Conservation (phyloP, 129 eudicot genomes). For the Artemisia tridentata region DNA sequence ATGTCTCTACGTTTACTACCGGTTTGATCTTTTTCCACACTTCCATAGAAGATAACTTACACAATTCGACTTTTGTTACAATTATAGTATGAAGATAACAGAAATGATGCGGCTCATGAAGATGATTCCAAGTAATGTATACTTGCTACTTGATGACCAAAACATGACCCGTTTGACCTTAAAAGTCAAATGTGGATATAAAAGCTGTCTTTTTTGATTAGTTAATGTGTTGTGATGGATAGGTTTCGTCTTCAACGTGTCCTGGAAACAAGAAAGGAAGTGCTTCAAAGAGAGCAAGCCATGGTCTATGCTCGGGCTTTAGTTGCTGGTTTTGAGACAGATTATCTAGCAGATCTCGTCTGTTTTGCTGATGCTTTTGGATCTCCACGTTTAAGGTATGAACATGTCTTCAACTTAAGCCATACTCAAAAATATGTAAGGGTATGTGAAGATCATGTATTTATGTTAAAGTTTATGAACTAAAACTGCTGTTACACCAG, state of each 20-base stretch:
- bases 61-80: conserved; percentile 20
- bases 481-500: conserved; percentile 32
- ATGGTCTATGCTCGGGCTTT: conserved; percentile 93
- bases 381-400: conserved; percentile 79
- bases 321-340: conserved; percentile 77
- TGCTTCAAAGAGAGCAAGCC: conserved; percentile 85
- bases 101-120: conserved; percentile 42
- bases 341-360: conserved; percentile 56
- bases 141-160: neutral
- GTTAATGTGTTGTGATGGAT: neutral
- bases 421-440: conserved; percentile 13
- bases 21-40: conserved; percentile 10
- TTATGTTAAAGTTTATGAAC: neutral
- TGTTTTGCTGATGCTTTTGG: conserved; percentile 84
- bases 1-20: neutral
- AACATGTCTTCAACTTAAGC: neutral
- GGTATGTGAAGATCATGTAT: too few species aligned
- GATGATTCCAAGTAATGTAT: conserved; percentile 66
- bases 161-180: too few species aligned
- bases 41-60: conserved; percentile 22
- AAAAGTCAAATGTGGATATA: too few species aligned
- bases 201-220: too few species aligned
- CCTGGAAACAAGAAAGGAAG: conserved; percentile 68
- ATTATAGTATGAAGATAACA: conserved; percentile 40
- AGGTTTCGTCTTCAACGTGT: conserved; percentile 80